Percentiles rank a stretch among this genome's conserved stretches.
phyloP scores from a whole-genome alignment of 164 flowering plant genomes.

The Dillenia turbinata region DNA sequence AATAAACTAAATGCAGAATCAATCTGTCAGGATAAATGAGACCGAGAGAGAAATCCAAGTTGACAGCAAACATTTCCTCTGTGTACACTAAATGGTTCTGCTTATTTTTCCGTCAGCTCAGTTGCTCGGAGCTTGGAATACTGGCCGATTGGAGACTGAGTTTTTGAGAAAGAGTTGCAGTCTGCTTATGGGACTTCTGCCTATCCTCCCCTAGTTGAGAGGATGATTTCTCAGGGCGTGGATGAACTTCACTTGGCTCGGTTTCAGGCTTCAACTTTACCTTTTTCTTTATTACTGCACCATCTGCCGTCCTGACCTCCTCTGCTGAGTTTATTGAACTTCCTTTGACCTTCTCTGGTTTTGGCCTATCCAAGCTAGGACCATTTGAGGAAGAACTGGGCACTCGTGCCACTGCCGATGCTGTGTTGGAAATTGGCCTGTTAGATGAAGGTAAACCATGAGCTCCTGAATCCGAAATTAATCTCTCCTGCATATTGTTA shows the following conservation, averaged over 20 bases:
- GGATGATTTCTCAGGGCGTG: constrained; percentile 33
- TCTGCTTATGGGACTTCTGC: constrained; percentile 30
- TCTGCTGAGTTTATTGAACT: constrained; percentile 28
- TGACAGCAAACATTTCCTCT: too few species aligned
- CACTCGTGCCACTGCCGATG: constrained; percentile 9
- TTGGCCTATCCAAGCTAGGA: constrained; percentile 27
- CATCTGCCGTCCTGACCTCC: constrained; percentile 16
- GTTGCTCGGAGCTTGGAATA: constrained; percentile 22
- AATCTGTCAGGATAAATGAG: too few species aligned
- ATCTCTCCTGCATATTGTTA: constrained; percentile 28
- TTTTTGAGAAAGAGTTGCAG: constrained; percentile 1
- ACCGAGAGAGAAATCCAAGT: too few species aligned
- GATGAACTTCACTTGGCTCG: constrained; percentile 23
- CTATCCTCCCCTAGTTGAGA: constrained; percentile 33
- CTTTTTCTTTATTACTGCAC: constrained; percentile 35
- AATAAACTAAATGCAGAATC: too few species aligned
- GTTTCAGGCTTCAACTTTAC: constrained; percentile 39
- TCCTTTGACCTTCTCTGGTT: constrained; percentile 43
- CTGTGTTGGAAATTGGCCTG: constrained; percentile 18
- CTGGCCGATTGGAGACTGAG: constrained; percentile 14
- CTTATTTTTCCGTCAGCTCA: constrained; percentile 16
- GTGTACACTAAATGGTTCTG: too few species aligned
- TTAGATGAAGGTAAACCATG: constrained; percentile 18
- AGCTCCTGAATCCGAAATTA: constrained; percentile 24
- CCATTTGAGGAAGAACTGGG: constrained; percentile 23